phyloP scores from a whole-genome alignment of 2,329 filamentous ascomycete genomes.

The Epichloe sibirici region DNA sequence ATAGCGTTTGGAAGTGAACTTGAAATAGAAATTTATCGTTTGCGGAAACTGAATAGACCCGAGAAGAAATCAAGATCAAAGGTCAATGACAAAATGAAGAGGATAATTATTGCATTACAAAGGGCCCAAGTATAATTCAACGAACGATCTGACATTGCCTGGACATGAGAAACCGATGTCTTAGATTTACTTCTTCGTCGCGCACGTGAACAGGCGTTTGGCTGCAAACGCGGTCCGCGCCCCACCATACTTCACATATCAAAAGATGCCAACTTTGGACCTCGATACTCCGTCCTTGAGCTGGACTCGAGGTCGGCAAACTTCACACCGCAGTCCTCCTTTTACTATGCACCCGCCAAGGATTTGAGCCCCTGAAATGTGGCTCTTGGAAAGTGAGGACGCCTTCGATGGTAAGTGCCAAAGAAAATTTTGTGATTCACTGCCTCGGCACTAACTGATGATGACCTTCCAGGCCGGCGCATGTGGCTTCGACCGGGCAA shows the following conservation, averaged over 20 bases:
- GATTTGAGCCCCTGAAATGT: conserved; percentile 33
- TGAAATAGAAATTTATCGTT: neutral
- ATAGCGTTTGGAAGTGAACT: neutral
- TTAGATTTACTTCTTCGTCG: neutral
- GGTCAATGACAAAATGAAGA: too few species aligned
- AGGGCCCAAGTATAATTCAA: too few species aligned
- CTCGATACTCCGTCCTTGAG: neutral
- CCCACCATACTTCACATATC: conserved; percentile 5
- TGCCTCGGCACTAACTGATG: neutral
- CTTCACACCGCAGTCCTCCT: neutral
- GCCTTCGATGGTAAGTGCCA: conserved; percentile 31
- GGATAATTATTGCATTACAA: too few species aligned
- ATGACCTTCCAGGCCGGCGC: conserved; percentile 27
- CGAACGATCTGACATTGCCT: too few species aligned
- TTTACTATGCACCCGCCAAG: neutral
- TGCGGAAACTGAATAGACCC: neutral
- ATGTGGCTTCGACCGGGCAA: conserved; percentile 81
- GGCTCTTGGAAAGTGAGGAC: conserved; percentile 50
- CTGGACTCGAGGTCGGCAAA: neutral
- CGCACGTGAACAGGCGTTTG: conserved; percentile 16
- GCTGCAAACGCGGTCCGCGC: conserved; percentile 5
- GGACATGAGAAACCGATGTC: too few species aligned
- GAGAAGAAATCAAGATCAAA: too few species aligned
- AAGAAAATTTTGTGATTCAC: neutral
- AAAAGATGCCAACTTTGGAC: neutral